Evolutionary conservation across 805 yeast genomes (phyloP).

Genomic region (Barnettozyma botsteinii): DNA sequence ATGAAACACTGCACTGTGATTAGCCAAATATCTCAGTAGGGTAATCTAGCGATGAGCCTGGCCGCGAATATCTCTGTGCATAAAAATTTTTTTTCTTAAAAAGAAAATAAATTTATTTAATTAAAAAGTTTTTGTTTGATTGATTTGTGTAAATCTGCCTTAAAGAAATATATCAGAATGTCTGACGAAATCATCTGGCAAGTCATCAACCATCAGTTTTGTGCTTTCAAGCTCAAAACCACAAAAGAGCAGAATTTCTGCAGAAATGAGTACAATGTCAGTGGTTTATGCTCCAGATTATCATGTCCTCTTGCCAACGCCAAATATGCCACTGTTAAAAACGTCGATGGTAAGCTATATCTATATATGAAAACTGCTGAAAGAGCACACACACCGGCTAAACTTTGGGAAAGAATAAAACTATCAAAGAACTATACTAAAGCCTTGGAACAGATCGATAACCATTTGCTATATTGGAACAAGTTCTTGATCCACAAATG

Average conservation of each 20-base stretch:
- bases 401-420: slow-evolving; percentile 91
- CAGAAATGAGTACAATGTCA: slow-evolving; percentile 91
- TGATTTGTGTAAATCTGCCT: neutral
- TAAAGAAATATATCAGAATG: slow-evolving; percentile 24
- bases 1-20: slow-evolving; percentile 1
- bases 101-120: neutral
- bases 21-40: neutral
- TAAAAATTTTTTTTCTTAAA: slow-evolving; percentile 4
- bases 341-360: slow-evolving; percentile 71
- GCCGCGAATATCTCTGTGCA: slow-evolving; percentile 1
- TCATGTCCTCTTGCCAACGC: slow-evolving; percentile 97
- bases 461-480: slow-evolving; percentile 87
- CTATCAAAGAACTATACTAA: slow-evolving; percentile 82
- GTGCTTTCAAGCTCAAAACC: slow-evolving; percentile 89
- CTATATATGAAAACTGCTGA: slow-evolving; percentile 96
- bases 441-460: slow-evolving; percentile 86
- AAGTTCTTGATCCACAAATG: slow-evolving; percentile 86
- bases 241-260: slow-evolving; percentile 89
- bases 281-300: slow-evolving; percentile 88
- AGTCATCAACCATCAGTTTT: slow-evolving; percentile 90
- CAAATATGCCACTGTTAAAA: slow-evolving; percentile 81
- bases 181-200: slow-evolving; percentile 80
- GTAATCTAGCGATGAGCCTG: slow-evolving; percentile 7
- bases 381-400: slow-evolving; percentile 92
- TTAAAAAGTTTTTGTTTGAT: neutral